These are phyloP conservation scores for Pyricularia sp. DNA, from an alignment of 2,329 filamentous ascomycete species.

Conservation along the genomic window DNA sequence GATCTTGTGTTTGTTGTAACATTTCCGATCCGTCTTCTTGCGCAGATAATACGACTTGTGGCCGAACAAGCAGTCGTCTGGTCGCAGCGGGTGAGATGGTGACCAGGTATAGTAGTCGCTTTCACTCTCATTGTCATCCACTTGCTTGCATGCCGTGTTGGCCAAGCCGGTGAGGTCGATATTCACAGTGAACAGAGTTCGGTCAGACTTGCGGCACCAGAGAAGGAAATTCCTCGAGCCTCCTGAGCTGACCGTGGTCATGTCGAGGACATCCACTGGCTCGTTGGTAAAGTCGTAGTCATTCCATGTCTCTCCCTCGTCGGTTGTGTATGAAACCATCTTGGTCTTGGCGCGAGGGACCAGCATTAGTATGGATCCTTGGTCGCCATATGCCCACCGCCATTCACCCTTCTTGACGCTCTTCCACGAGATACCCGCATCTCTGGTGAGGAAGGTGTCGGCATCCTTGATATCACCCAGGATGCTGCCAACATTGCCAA, in stretches of 20 bases:
- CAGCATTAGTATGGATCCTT: slow-evolving; percentile 84
- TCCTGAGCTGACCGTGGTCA: slow-evolving; percentile 81
- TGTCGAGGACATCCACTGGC: slow-evolving; percentile 61
- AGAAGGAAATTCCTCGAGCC: slow-evolving; percentile 83
- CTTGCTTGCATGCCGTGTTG: slow-evolving; percentile 57
- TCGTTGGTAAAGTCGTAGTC: slow-evolving; percentile 60
- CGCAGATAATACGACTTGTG: slow-evolving; percentile 82
- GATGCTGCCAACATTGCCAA: slow-evolving; percentile 73
- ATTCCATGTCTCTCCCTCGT: slow-evolving; percentile 71
- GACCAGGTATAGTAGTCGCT: slow-evolving; percentile 79
- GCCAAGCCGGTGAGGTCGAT: slow-evolving; percentile 79
- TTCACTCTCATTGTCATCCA: slow-evolving; percentile 38
- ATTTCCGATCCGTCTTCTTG: slow-evolving; percentile 66
- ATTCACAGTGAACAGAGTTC: slow-evolving; percentile 57
- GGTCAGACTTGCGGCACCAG: slow-evolving; percentile 56
- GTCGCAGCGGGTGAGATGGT: slow-evolving; percentile 64
- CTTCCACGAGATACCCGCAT: slow-evolving; percentile 84
- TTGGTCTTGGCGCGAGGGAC: slow-evolving; percentile 62
- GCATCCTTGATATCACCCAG: slow-evolving; percentile 58
- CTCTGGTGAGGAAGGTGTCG: slow-evolving; percentile 80
- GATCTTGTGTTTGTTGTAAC: slow-evolving; percentile 69
- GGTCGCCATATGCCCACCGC: slow-evolving; percentile 91
- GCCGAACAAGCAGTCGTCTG: slow-evolving; percentile 80
- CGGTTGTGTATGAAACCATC: slow-evolving; percentile 32
- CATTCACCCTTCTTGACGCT: slow-evolving; percentile 77